phyloP scores from a whole-genome alignment of 306 rosid species.

The Oemleria cerasiformis region DNA sequence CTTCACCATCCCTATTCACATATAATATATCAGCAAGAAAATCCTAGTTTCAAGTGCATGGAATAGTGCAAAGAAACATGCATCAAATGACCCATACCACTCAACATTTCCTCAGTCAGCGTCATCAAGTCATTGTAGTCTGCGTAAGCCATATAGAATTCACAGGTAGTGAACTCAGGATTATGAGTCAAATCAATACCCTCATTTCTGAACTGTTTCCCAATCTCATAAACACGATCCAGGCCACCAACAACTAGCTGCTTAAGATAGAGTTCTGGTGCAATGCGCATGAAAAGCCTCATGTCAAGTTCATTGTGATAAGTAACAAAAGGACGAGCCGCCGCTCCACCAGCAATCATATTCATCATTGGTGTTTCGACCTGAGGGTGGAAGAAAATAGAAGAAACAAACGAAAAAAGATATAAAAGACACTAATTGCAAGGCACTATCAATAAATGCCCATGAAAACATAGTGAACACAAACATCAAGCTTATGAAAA shows the following conservation, averaged over 20 bases:
- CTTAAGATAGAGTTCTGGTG: slow-evolving; percentile 93
- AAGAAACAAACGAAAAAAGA: background rate
- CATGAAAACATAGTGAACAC: background rate
- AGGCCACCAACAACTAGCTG: slow-evolving; percentile 92
- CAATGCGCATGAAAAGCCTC: slow-evolving; percentile 84
- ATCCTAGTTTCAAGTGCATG: slow-evolving; percentile 4
- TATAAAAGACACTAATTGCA: background rate
- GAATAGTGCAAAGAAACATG: slow-evolving; percentile 4
- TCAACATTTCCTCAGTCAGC: slow-evolving; percentile 75
- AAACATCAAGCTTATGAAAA: slow-evolving; percentile 1
- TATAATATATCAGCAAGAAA: slow-evolving; percentile 19
- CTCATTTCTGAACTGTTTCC: slow-evolving; percentile 95
- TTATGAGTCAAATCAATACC: slow-evolving; percentile 96
- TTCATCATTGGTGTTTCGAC: slow-evolving; percentile 99
- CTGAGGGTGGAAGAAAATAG: slow-evolving; percentile 33
- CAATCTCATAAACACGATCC: slow-evolving; percentile 98
- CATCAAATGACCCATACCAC: slow-evolving; percentile 50
- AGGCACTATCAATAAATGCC: background rate
- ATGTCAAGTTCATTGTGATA: slow-evolving; percentile 89
- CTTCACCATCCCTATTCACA: slow-evolving; percentile 68
- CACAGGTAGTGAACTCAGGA: slow-evolving; percentile 96
- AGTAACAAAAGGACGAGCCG: slow-evolving; percentile 91
- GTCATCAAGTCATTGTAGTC: slow-evolving; percentile 89
- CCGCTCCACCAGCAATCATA: slow-evolving; percentile 97
- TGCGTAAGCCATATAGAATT: slow-evolving; percentile 88